Base-by-base conservation (phyloP, 129 eudicot genomes). In the Lactuca sativa region DNA sequence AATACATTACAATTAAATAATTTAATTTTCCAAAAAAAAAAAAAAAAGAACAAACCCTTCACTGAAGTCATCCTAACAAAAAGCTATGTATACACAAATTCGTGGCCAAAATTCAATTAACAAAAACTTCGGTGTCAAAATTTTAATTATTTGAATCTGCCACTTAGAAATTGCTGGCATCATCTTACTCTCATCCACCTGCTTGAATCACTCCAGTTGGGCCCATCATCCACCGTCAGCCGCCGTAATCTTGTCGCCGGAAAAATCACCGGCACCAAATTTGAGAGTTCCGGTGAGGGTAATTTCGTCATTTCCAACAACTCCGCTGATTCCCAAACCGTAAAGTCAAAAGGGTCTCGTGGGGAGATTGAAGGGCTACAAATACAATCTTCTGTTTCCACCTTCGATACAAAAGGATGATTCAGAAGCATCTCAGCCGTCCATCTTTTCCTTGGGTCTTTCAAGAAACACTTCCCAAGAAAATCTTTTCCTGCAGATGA, bases 381-480 rank as follows among this genome's bases (percentile, higher is more conserved):
- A 36, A 36, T 36, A 36, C 49, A 3, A 43, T 43, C 49, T 43
- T 43, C 49, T 43, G 49, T 3, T 43, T 8, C 13, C 9, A 0
- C 49, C 9, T 25, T 3, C 48, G 58, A 59, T 34, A 89, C 38
- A 14, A 89, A 93, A 0, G 97, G 92, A 65, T 93, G 98, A 7
- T 80, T 62, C 36, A 89, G 55, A 62, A 93, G 91, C 98, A 89
- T 87, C 92, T 82, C 88, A 52, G 95, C 97, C 85, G 98, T 93
- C 98, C 98, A 93, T 73, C 98, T 89, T 18, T 71, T 16, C 6
- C 69, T 75, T 30, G 95, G 81, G 6, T 87, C 88, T 73, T 82
- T 89, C 25, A 77, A 53, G 52, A 93, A 89, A 81, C 98, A 93
- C 14, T 80, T 87, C 1, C 56, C 65, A 0, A 93, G 41, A 52